Evolutionary conservation across 2,329 filamentous ascomycete species (phyloP).

Genomic region (Aspergillus ustus): DNA sequence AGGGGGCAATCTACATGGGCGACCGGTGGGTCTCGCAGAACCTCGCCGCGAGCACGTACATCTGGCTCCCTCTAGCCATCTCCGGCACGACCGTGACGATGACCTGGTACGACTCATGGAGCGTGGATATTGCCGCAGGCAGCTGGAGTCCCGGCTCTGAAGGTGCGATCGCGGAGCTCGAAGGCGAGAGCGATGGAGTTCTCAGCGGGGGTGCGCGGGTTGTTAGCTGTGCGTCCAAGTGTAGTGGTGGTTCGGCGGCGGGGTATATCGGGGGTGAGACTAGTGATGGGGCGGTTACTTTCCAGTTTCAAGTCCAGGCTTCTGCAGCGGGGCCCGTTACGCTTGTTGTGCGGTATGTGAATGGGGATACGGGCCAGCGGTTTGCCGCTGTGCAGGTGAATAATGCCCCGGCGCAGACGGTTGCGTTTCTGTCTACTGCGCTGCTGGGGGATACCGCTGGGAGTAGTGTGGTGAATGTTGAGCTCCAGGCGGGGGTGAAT

Average conservation of each 20-base stretch:
- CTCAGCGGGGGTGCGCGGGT: constrained; percentile 36
- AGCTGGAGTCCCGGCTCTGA: not conserved
- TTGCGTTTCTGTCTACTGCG: constrained; percentile 58
- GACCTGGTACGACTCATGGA: not conserved
- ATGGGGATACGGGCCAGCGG: constrained; percentile 59
- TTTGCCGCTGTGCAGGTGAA: constrained; percentile 63
- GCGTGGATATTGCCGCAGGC: not conserved
- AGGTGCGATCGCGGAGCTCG: not conserved
- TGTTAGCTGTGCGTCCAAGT: constrained; percentile 55
- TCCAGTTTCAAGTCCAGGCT: constrained; percentile 52
- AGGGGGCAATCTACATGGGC: constrained; percentile 61
- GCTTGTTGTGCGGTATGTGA: constrained; percentile 60
- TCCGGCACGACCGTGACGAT: constrained; percentile 4
- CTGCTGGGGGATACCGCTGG: not conserved
- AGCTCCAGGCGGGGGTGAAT: constrained; percentile 34
- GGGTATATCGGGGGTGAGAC: constrained; percentile 60
- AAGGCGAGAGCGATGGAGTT: not conserved
- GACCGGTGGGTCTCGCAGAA: constrained; percentile 69
- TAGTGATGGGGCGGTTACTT: constrained; percentile 52
- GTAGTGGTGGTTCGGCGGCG: constrained; percentile 53
- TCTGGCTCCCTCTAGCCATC: constrained; percentile 64
- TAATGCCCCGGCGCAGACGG: constrained; percentile 56
- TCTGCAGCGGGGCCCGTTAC: constrained; percentile 51
- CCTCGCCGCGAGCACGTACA: constrained; percentile 64
- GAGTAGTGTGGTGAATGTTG: constrained; percentile 4